Percentiles rank a stretch among this genome's conserved stretches.
These are phyloP conservation scores for Angophora floribunda DNA, from an alignment of 345 rosid species.

Conservation along the genomic window DNA sequence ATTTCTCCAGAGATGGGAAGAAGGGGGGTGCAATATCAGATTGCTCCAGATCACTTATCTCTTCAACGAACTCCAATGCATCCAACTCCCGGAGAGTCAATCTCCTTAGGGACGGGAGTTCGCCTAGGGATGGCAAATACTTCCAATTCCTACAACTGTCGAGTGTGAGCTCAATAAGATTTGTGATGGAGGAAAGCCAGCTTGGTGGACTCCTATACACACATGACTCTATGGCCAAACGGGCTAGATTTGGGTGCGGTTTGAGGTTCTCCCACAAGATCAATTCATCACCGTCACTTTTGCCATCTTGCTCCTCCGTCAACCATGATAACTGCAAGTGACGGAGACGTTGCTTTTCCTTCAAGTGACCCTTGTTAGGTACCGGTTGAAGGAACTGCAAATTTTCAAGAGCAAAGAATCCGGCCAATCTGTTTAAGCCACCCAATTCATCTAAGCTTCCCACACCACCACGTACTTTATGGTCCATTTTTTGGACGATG, in stretches of 20 bases:
- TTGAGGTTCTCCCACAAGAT: background rate
- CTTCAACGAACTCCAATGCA: background rate
- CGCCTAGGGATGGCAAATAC: background rate
- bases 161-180: fast-evolving
- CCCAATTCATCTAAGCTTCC: fast-evolving
- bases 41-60: background rate
- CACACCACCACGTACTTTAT: background rate
- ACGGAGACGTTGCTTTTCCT: fast-evolving
- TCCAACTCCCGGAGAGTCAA: fast-evolving
- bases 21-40: fast-evolving
- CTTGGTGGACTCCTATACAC: background rate
- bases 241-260: fast-evolving
- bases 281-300: background rate
- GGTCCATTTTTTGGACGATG: background rate
- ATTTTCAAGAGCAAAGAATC: background rate
- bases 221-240: fast-evolving
- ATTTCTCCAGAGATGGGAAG: background rate
- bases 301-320: fast-evolving
- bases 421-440: fast-evolving
- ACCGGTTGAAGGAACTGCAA: fast-evolving
- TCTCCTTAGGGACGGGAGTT: background rate
- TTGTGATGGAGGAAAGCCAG: background rate
- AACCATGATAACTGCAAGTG: fast-evolving
- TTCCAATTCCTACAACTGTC: fast-evolving
- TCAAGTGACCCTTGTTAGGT: fast-evolving